Base-by-base conservation (phyloP, 768 basidiomycete species). In the Xerocomellus amylosporus region DNA sequence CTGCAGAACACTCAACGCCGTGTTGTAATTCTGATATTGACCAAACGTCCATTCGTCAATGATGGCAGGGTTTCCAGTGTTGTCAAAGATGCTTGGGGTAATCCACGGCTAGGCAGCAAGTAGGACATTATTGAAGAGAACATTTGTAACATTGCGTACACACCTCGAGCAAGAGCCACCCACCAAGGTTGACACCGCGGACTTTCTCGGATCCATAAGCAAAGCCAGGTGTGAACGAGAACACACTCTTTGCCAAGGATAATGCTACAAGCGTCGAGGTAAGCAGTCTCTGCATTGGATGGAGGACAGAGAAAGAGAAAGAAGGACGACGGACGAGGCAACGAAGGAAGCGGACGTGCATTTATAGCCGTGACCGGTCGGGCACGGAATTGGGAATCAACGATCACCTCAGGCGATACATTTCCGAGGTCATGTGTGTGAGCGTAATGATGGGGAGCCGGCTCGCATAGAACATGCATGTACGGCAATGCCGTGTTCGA, bases 1-100 rank as follows among this genome's bases (percentile, higher is more conserved):
- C 56, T 78, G 73, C 20, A 92, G 75, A 17, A 68, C 72, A n/a
- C 63, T 60, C n/a, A 62, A 64, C 2, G 88, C 90, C 0, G 73
- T 79, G 31, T 68, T 58, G 14, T 66, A 59, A 65, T 79, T 67
- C 62, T 88, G 86, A 55, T 76, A 81, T 64, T 84, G 78, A 47
- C 86, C 79, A 60, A 90, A 90, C 1, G 89, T 91, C 74, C 79
- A 92, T 61, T 92, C 89, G 68, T 93, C 90, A 51, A 87, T 75
- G 62, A 87, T 86, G 56, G 70, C 70, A 48, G 52, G 58, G 64
- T 81, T 77, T 40, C 75, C 75, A 17, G 72, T 87, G 63, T 74
- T 79, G 56, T 84, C 75, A 56, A 89, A 90, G 12, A 89, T 74
- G 61, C 84, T 86, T 2, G 88, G 88, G 2, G 86, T 88, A 51